Base-by-base conservation (phyloP, 2,329 filamentous ascomycete species). In the Thielaviopsis ethacetica region DNA sequence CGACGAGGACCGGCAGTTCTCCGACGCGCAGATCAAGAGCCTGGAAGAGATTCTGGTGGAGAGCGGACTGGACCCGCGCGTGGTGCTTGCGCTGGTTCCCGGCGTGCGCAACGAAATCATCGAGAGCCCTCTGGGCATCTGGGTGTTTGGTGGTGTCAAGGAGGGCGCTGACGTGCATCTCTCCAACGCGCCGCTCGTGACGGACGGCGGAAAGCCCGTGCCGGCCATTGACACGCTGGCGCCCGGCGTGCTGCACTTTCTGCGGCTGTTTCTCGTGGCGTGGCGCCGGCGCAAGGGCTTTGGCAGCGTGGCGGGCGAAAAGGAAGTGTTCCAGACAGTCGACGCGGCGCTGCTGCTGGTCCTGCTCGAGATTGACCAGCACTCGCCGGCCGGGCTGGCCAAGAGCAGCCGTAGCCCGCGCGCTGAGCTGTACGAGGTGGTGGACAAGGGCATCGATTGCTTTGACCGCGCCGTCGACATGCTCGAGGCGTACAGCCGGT, bases 251-350 rank as follows among this genome's bases (percentile, higher is more conserved):
- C 75, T 95, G 54, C 80, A 87, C 53, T 88, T 95, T 66, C 71
- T 95, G 12, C 85, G 87, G 62, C 82, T 86, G 50, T 97, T 93
- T 67, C 76, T 98, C 2, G 76, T 83, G n/a, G 82, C 85, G 1
- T 97, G 91, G 91, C 83, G 91, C 64, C 84, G 85, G 64, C 94
- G 94, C 71, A 94, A 95, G 69, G 94, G 91, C 0, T 95, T 97
- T 67, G 93, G 89, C 9, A 98, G 93, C 68, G 86, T 98, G 54
- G 82, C 88, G 0, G 91, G 95, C 67, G 91, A 95, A 65, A 80
- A 80, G 15, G 84, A 93, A 66, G 88, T 98, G 1, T 97, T 90
- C 67, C 82, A 84, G 59, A 94, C 88, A 1, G 89, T 97, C 12
- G 93, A 98, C 70, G 90, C 91, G 1, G 86, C 90, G 5, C 72